Base-by-base conservation (phyloP, 441 rosid species). In the Gossypium schwendimanii region DNA sequence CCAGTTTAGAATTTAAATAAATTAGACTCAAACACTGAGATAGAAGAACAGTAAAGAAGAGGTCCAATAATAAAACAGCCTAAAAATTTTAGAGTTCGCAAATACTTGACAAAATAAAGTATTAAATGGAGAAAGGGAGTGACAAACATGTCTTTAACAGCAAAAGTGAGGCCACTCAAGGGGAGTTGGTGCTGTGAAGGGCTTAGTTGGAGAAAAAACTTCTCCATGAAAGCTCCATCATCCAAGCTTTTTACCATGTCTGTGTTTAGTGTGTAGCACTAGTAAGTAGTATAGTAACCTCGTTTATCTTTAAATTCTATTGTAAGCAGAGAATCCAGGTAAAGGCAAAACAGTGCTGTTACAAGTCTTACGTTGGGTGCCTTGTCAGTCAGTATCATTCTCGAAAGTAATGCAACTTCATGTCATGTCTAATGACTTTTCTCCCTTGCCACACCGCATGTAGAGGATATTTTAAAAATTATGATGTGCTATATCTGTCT, bases 191-290 rank as follows among this genome's bases (percentile, higher is more conserved):
- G 82, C 61, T 88, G 72, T 54, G 93, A 77, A 63, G 90, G 67
- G 61, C 41, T 72, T 58, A 92, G 85, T 47, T 79, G 73, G 63
- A 92, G 81, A 76, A 79, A 75, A 39, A 87, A 76, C 73, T 89
- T 92, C 83, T 89, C 89, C 75, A 85, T 80, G 90, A 94, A 94
- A 80, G 97, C 98, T 82, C 97, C 97, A 74, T 75, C 84, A 33
- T 88, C 94, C 4, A 85, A 54, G 68, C 49, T 78, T 33, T n/a
- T 74, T 55, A 88, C 89, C 92, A 88, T 89, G 18, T 26, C 44
- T 58, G 41, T 21, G 66, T 21, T 20, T 15, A 49, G 2, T 50
- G 12, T 26, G 24, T 10, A 28, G 44, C 44, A 39, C 44, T 39
- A 39, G 63, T 24, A 26, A 59, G 23, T 28, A 14, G 18, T 11